Evolutionary conservation across 257 asterid genomes (phyloP).

Genomic region (Jaltomata sinuosa): DNA sequence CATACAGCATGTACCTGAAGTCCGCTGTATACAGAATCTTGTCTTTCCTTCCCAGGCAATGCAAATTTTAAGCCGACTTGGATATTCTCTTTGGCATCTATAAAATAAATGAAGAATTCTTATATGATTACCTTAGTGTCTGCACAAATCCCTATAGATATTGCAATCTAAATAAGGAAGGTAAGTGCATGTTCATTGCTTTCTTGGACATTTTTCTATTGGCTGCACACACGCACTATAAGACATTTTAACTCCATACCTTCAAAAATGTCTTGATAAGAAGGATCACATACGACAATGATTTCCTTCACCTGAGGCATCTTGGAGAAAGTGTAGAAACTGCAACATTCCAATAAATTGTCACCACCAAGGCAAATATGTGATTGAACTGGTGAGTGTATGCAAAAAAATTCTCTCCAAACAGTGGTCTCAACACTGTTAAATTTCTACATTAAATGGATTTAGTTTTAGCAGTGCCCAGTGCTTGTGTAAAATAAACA

Average conservation of each 20-base stretch:
- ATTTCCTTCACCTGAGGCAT: slow-evolving; percentile 96
- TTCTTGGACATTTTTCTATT: not conserved
- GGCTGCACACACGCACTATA: not conserved
- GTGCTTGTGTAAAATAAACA: not conserved
- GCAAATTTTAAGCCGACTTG: slow-evolving; percentile 70
- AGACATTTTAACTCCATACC: slow-evolving; percentile 32
- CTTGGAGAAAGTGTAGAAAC: slow-evolving; percentile 79
- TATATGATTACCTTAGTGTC: not conserved
- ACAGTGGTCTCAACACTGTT: not conserved
- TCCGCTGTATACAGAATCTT: slow-evolving; percentile 96
- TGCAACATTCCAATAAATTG: slow-evolving; percentile 29
- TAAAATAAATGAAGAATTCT: not conserved
- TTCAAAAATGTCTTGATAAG: slow-evolving; percentile 89
- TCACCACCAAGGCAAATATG: slow-evolving; percentile 12
- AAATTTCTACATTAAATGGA: not conserved
- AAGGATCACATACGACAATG: slow-evolving; percentile 96
- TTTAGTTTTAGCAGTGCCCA: not conserved
- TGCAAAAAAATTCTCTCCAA: not conserved
- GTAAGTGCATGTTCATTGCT: not conserved
- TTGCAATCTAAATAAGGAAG: not conserved
- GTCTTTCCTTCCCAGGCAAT: slow-evolving; percentile 98
- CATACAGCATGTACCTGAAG: slow-evolving; percentile 37
- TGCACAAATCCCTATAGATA: not conserved
- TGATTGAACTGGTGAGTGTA: not conserved
- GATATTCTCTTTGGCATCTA: slow-evolving; percentile 56